These are phyloP conservation scores for Flaveria brownii DNA, from an alignment of 129 eudicot species.

Conservation along the genomic window DNA sequence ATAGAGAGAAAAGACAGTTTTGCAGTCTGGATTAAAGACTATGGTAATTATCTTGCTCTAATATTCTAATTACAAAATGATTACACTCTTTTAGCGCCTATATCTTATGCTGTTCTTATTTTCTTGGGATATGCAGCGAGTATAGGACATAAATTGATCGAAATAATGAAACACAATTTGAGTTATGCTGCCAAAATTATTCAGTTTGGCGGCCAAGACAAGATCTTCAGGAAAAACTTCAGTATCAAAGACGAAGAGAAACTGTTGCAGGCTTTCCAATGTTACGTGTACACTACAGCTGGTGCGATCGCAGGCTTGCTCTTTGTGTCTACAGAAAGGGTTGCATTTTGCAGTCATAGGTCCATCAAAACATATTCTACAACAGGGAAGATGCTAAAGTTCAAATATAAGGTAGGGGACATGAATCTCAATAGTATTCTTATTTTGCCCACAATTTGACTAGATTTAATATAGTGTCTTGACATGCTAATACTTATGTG, in stretches of 20 bases:
- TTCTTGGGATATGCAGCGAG: constrained; percentile 25
- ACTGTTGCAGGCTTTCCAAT: constrained; percentile 28
- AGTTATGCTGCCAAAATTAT: constrained; percentile 33
- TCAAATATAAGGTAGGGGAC: constrained; percentile 26
- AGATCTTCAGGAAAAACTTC: constrained; percentile 24
- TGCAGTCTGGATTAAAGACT: constrained; percentile 25
- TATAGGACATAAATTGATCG: constrained; percentile 22
- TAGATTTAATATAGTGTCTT: neutral
- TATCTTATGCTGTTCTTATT: neutral
- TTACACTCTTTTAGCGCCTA: neutral
- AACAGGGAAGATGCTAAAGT: constrained; percentile 24
- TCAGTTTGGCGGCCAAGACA: constrained; percentile 19
- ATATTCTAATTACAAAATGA: neutral
- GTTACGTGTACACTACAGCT: constrained; percentile 33
- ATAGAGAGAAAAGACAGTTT: constrained; percentile 22
- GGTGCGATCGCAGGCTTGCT: constrained; percentile 33
- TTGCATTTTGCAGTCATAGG: constrained; percentile 33
- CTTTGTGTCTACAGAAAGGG: constrained; percentile 30
- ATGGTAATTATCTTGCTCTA: constrained; percentile 25
- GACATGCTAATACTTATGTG: neutral
- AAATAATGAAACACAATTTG: constrained; percentile 32
- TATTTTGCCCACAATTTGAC: neutral
- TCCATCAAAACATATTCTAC: constrained; percentile 26
- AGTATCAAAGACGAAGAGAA: constrained; percentile 25
- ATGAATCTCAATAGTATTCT: neutral